Conservation (phyloP, 768 basidiomycete species). For the Boletus insuetus region DNA sequence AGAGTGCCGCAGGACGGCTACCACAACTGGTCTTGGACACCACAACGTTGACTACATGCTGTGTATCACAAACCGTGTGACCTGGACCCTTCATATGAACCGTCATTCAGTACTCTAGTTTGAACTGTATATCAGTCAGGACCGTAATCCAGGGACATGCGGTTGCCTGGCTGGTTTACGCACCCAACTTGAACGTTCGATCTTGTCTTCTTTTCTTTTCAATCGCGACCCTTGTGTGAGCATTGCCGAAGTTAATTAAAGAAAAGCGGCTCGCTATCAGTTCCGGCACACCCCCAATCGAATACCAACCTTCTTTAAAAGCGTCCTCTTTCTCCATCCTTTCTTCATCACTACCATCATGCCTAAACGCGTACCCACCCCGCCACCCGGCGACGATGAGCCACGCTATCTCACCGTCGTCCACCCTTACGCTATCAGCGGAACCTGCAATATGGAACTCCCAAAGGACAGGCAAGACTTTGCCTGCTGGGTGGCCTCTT, state of each 20-base stretch:
- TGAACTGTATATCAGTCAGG: too few species aligned
- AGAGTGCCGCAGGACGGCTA: too few species aligned
- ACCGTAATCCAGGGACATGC: background rate
- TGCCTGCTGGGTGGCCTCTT: constrained; percentile 43
- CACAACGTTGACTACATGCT: background rate
- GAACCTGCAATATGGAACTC: constrained; percentile 40
- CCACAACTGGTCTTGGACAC: too few species aligned
- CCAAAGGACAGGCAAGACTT: constrained; percentile 37
- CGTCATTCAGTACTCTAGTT: too few species aligned
- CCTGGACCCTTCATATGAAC: too few species aligned
- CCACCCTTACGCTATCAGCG: constrained; percentile 39
- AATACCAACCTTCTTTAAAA: background rate
- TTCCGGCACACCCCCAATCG: background rate
- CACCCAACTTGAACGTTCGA: background rate
- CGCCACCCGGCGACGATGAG: constrained; percentile 43
- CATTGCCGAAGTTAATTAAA: too few species aligned
- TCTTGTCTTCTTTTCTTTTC: background rate
- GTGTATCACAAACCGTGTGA: background rate
- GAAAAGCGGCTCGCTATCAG: too few species aligned
- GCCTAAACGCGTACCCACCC: constrained; percentile 43
- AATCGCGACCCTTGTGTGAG: too few species aligned
- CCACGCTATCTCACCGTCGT: constrained; percentile 45
- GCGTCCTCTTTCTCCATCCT: background rate
- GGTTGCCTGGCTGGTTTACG: background rate
- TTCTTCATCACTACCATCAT: constrained; percentile 19